Evolutionary conservation across 495 filamentous ascomycete species (phyloP), one percentile per base, ranked within the genome.

Genomic region (Paragyromitra xinjiangensis): DNA sequence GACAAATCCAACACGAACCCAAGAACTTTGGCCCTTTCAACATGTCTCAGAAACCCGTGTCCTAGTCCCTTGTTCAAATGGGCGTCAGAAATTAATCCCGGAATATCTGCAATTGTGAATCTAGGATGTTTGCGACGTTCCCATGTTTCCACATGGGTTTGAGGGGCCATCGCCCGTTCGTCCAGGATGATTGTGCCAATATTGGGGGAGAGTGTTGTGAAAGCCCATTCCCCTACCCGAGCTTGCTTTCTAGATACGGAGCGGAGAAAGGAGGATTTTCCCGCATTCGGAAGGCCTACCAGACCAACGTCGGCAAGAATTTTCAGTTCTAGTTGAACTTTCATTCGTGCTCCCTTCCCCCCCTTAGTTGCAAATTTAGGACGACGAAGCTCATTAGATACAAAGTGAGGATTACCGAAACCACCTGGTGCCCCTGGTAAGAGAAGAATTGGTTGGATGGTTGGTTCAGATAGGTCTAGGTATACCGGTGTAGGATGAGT

Each of bases 31-130:
- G 95, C 96, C 16, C 95, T 90, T 85, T 99, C 95, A 44, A 98
- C 91, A 83, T 99, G 95, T 7, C 96, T 91, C 26, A 99, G 86
- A 81, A 99, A 99, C 26, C 92, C 93, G 19, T 97, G 90, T 0
- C 95, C 95, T 9, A 99, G 88, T 0, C 95, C 95, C 73, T 92
- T 92, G 84, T 98, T 94, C 5, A 97, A 87, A 85, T 98, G 94
- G 0, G 95, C 95, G 79, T 92, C 92, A 79, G 93, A 88, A 69
- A 99, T 92, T 62, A 99, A 85, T 9, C 95, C 95, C 11, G 95
- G 95, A 72, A 99, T 98, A 83, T 99, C 95, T 6, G 95, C 95
- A 72, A 99, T 92, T 6, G 94, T 97, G 83, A 98, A 97, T 42
- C 91, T 88, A 0, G 91, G 93, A 11, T 94, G 86, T 14, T 40